A percentile compares a stretch with the other conserved stretches of the same genome.
Conservation (phyloP, 2,329 filamentous ascomycete genomes). For the Aspergillus cejpii region DNA sequence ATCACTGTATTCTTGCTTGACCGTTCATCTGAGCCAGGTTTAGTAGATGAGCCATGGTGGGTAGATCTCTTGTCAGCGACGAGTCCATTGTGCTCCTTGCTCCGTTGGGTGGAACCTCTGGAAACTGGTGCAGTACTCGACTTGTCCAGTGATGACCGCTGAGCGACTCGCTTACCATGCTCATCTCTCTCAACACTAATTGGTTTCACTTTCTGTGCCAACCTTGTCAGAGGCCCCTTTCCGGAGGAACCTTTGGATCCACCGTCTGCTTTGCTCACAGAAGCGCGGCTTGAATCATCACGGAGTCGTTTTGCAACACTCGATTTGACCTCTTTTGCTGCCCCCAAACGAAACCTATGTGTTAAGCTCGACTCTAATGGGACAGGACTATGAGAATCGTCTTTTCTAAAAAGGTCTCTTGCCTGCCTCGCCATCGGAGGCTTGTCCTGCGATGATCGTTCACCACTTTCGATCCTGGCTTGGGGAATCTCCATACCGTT, state of each 20-base stretch:
- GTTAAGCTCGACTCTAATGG: neutral
- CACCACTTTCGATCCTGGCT: neutral
- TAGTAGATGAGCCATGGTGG: constrained; percentile 8
- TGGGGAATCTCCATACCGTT: neutral
- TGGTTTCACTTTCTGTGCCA: constrained; percentile 33
- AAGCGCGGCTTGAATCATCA: constrained; percentile 9
- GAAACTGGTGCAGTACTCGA: constrained; percentile 3
- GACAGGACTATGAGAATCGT: neutral
- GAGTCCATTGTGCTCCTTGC: constrained; percentile 18
- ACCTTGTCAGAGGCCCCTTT: constrained; percentile 27
- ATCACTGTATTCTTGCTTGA: constrained; percentile 6
- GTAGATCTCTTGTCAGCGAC: constrained; percentile 14
- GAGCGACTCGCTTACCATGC: constrained; percentile 14
- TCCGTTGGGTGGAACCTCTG: constrained; percentile 7
- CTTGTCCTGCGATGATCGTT: neutral
- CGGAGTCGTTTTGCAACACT: constrained; percentile 2
- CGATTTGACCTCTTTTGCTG: neutral
- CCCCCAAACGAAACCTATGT: neutral
- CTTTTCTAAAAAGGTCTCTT: neutral
- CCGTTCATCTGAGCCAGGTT: constrained; percentile 7
- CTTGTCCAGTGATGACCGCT: constrained; percentile 16
- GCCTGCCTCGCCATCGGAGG: neutral
- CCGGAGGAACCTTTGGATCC: constrained; percentile 19
- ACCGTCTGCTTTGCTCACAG: constrained; percentile 17
- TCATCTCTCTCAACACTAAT: constrained; percentile 22